Percentiles rank a stretch among this genome's conserved stretches.
Conservation (phyloP, 139 green algal genomes). For the Chlorella ohadii region DNA sequence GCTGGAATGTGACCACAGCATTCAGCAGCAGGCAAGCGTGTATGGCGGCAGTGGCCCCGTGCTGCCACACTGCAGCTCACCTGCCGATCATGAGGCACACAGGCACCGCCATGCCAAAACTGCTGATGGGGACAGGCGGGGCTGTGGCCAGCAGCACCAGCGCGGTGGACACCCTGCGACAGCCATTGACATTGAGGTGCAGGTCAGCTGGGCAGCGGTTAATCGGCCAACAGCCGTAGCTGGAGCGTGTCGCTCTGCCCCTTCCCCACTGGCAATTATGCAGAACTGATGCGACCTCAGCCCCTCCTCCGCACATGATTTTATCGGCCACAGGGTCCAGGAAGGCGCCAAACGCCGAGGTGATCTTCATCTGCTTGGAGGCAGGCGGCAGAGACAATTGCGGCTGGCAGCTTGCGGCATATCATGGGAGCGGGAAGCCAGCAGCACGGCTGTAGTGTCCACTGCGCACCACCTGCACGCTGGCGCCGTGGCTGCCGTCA, state of each 20-base stretch:
- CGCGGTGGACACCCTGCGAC: constrained; percentile 87
- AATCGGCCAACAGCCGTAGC: no score
- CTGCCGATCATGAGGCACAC: constrained; percentile 82
- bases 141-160: constrained; percentile 86
- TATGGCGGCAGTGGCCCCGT: background rate
- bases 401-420: no score
- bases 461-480: no score
- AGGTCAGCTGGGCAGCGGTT: no score
- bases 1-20: background rate
- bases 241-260: no score
- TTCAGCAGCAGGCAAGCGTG: background rate
- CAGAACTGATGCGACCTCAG: background rate
- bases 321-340: constrained; percentile 99
- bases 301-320: constrained; percentile 30
- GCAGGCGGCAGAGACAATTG: background rate
- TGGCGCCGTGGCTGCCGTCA: no score
- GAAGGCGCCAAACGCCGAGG: constrained; percentile 93
- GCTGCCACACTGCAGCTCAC: background rate
- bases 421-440: no score
- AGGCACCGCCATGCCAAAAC: constrained; percentile 23
- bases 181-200: no score
- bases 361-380: constrained; percentile 51
- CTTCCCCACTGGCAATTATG: no score
- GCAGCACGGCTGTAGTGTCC: no score
- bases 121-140: constrained; percentile 52